Conservation (phyloP, 1,284 basidiomycete genomes). For the Cryptococcus sp. region DNA sequence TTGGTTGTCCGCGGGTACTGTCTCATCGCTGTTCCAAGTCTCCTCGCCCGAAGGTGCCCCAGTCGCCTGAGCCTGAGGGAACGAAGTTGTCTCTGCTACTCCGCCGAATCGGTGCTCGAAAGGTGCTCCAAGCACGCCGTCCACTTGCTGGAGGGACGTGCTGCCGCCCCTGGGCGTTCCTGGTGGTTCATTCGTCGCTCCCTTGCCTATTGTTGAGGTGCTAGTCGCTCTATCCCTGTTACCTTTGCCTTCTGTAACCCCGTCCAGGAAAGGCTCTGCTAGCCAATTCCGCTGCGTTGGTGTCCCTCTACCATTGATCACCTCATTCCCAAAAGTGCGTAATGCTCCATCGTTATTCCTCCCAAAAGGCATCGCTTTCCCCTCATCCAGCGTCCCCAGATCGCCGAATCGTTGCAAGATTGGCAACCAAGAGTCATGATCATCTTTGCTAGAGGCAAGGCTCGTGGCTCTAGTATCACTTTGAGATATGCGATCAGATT, state of each 20-base stretch:
- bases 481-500: constrained; percentile 8
- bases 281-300: constrained; percentile 20
- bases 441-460: not conserved
- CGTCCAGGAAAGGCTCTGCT: constrained; percentile 1
- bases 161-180: constrained; percentile 12
- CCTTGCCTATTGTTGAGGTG: constrained; percentile 14
- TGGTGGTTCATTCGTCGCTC: constrained; percentile 1
- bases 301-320: constrained; percentile 12
- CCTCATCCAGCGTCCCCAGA: constrained; percentile 8
- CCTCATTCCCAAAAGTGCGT: not conserved
- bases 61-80: constrained; percentile 1
- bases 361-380: not conserved
- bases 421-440: constrained; percentile 18
- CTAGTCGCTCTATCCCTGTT: constrained; percentile 15
- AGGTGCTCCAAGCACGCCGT: constrained; percentile 11
- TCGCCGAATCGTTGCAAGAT: constrained; percentile 18
- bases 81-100: too few species aligned
- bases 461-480: constrained; percentile 6
- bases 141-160: constrained; percentile 5
- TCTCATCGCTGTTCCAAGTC: constrained; percentile 16
- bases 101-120: not conserved
- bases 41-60: constrained; percentile 7
- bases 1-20: constrained; percentile 5
- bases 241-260: not conserved
- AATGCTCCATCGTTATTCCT: not conserved